A percentile compares a stretch with the other conserved stretches of the same genome.
phyloP scores from a whole-genome alignment of 306 rosid genomes.

The Argentina anserina region DNA sequence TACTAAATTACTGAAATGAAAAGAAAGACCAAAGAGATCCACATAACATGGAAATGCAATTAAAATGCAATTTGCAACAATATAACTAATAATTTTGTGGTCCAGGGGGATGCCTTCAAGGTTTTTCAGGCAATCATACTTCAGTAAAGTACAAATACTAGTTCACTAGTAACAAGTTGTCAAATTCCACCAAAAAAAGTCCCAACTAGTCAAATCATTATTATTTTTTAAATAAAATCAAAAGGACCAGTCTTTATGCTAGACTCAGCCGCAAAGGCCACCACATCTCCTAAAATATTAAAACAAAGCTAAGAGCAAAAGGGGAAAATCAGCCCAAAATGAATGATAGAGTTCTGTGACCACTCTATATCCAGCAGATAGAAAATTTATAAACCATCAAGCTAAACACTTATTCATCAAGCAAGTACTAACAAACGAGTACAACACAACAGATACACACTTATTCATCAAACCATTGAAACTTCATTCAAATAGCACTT shows the following conservation, averaged over 20 bases:
- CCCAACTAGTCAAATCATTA: not conserved
- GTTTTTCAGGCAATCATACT: not conserved
- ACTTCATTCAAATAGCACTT: not conserved
- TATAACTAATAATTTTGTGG: not conserved
- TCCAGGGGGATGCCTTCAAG: not conserved
- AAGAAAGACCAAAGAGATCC: not conserved
- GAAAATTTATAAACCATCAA: not conserved
- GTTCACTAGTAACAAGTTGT: slow-evolving; percentile 8
- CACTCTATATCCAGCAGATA: not conserved
- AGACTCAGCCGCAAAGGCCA: slow-evolving; percentile 9
- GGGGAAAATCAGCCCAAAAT: not conserved
- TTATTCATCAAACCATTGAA: slow-evolving; percentile 6
- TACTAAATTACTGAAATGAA: not conserved
- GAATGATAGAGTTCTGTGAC: not conserved
- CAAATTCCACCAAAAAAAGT: not conserved
- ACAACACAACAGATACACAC: not conserved
- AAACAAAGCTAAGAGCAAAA: slow-evolving; percentile 1
- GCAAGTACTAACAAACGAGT: not conserved
- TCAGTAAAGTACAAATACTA: not conserved
- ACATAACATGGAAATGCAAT: no score
- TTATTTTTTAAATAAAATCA: not conserved
- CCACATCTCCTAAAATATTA: not conserved
- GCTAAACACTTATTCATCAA: not conserved
- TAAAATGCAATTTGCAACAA: not conserved
- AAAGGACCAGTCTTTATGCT: slow-evolving; percentile 3